Percentiles rank a stretch among this genome's conserved stretches.
phyloP scores from a whole-genome alignment of 1,284 basidiomycete species.

The Rhodofomes roseus region DNA sequence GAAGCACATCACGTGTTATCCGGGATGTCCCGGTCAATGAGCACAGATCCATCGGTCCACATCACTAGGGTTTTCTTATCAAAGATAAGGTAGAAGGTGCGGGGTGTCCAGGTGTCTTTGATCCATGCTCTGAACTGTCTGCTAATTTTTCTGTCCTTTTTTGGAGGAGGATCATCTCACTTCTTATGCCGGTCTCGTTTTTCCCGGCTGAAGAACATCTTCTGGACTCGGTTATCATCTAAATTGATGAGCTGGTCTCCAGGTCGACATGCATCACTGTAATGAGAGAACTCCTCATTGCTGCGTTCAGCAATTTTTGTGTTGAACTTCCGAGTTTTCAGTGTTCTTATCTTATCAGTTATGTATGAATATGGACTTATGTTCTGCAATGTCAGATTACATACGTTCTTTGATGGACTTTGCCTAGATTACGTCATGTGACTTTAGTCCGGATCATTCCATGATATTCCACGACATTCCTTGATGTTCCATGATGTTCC shows the following conservation, averaged over 20 bases:
- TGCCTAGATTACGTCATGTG: no score
- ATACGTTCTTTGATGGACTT: no score
- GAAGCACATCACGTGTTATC: not conserved
- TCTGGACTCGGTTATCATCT: not conserved
- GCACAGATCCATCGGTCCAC: not conserved
- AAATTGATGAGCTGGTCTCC: not conserved
- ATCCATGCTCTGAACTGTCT: not conserved
- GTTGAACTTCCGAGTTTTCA: no score
- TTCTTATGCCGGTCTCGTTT: not conserved
- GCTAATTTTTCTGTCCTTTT: not conserved
- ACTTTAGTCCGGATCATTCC: no score
- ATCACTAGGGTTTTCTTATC: not conserved
- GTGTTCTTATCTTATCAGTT: no score
- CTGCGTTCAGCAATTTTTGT: no score
- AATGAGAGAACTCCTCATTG: not conserved
- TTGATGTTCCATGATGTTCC: no score
- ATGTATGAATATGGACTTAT: no score
- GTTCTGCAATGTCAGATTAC: no score
- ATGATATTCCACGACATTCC: no score
- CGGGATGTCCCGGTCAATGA: not conserved
- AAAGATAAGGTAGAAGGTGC: not conserved
- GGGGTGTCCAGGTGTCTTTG: not conserved
- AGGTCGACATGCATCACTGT: not conserved
- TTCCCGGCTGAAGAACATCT: not conserved
- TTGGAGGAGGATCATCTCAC: not conserved